Percentiles rank a stretch among this genome's conserved stretches.
phyloP scores from a whole-genome alignment of 2,329 filamentous ascomycete species.

The Aspergillus unguis region DNA sequence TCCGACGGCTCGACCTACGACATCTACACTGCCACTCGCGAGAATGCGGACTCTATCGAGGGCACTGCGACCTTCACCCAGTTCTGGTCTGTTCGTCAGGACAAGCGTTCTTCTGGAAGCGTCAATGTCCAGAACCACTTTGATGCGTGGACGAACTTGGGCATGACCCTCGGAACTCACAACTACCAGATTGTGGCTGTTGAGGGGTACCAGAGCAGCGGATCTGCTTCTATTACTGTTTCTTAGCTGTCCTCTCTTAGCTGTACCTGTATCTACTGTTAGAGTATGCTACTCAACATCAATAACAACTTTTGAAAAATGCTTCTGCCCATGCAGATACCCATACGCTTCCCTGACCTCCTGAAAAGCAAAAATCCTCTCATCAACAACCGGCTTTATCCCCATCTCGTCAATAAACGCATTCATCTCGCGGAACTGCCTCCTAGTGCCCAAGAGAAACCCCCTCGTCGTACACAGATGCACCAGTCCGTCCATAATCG shows the following conservation, averaged over 20 bases:
- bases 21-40: constrained; percentile 37
- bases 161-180: constrained; percentile 32
- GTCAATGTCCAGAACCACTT: constrained; percentile 40
- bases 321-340: constrained; percentile 50
- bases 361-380: constrained; percentile 47
- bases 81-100: constrained; percentile 44
- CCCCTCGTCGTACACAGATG: constrained; percentile 48
- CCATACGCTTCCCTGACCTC: constrained; percentile 50
- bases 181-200: constrained; percentile 45
- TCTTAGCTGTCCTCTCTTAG: constrained; percentile 6
- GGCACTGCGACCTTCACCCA: constrained; percentile 44
- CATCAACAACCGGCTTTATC: constrained; percentile 50
- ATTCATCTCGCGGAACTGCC: constrained; percentile 53
- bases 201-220: constrained; percentile 44
- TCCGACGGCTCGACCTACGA: constrained; percentile 40
- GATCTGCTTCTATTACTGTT: constrained; percentile 38
- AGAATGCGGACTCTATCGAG: constrained; percentile 39
- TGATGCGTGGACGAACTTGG: constrained; percentile 33
- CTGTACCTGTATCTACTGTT: background rate
- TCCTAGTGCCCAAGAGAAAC: constrained; percentile 46
- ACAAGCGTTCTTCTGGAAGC: constrained; percentile 34
- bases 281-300: background rate
- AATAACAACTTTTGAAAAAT: constrained; percentile 42
- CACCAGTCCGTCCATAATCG: constrained; percentile 38
- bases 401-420: constrained; percentile 48